Conservation (phyloP, 495 filamentous ascomycete genomes). For the Podospora sp. region DNA sequence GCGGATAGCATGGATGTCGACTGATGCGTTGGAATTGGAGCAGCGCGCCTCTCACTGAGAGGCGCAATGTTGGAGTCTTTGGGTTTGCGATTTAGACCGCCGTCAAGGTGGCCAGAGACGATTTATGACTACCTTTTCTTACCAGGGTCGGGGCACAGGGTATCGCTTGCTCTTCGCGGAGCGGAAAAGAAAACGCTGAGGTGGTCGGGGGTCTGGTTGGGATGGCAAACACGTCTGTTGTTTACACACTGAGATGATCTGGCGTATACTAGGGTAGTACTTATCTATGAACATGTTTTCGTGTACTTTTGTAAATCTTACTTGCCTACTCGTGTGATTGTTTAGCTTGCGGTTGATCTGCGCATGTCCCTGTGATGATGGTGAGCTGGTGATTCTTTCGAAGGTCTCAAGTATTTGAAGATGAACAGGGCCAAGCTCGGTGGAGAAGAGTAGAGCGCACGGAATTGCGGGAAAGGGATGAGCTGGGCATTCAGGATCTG, state of each 20-base stretch:
- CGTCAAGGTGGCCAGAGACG: neutral
- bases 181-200: neutral
- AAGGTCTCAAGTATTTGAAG: too few species aligned
- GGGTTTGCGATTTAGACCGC: neutral
- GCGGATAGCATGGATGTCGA: conserved; percentile 34
- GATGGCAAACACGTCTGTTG: neutral
- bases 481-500: too few species aligned
- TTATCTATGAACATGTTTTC: neutral
- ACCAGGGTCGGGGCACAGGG: neutral
- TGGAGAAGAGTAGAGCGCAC: too few species aligned
- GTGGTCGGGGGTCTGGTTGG: neutral
- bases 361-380: too few species aligned
- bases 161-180: neutral
- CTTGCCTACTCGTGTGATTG: too few species aligned
- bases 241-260: neutral
- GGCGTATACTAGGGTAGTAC: neutral
- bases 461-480: too few species aligned
- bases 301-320: too few species aligned
- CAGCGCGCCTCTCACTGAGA: neutral
- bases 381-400: too few species aligned
- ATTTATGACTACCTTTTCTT: neutral
- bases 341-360: too few species aligned
- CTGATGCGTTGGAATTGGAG: conserved; percentile 6
- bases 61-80: neutral
- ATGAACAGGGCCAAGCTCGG: too few species aligned